Evolutionary conservation across 2,329 filamentous ascomycete species (phyloP).

Genomic region (Pseudofabraea citricarpa): DNA sequence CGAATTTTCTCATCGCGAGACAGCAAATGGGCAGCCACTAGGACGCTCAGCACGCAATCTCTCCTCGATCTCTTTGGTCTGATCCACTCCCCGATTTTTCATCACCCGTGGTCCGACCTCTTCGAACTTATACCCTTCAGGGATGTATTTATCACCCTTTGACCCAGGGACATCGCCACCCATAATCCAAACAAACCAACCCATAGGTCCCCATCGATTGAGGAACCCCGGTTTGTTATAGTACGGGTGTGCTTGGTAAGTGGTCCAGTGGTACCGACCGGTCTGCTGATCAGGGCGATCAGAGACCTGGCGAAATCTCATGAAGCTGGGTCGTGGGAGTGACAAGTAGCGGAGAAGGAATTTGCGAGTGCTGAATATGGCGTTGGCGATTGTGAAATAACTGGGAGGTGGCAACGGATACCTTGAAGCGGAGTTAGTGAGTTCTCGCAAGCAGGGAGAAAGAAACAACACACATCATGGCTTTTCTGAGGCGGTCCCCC

Average conservation of each 20-base stretch:
- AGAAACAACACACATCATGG: slow-evolving; percentile 53
- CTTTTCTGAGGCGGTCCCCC: slow-evolving; percentile 56
- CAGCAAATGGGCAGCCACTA: slow-evolving; percentile 43
- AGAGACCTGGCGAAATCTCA: slow-evolving; percentile 33
- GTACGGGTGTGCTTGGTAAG: slow-evolving; percentile 60
- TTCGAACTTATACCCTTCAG: slow-evolving; percentile 47
- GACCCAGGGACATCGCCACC: slow-evolving; percentile 44
- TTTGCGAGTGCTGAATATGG: slow-evolving; percentile 46
- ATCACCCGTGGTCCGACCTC: slow-evolving; percentile 59
- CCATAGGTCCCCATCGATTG: slow-evolving; percentile 58
- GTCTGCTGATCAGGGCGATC: slow-evolving; percentile 46
- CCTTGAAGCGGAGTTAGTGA: slow-evolving; percentile 22
- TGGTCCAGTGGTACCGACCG: slow-evolving; percentile 43
- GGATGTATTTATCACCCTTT: slow-evolving; percentile 32
- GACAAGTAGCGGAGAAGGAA: slow-evolving; percentile 52
- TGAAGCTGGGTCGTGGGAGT: slow-evolving; percentile 47
- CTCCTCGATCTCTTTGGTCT: slow-evolving; percentile 36
- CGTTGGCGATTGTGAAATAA: slow-evolving; percentile 37
- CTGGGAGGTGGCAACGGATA: slow-evolving; percentile 38
- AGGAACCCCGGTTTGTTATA: slow-evolving; percentile 56
- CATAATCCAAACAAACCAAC: slow-evolving; percentile 38
- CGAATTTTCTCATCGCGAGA: not conserved
- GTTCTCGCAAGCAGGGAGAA: not conserved
- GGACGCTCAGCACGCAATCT: slow-evolving; percentile 32
- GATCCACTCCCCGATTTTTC: slow-evolving; percentile 44